Evolutionary conservation across 768 basidiomycete genomes (phyloP), one percentile per base, ranked within the genome.

Genomic region (Tricholomella constricta): DNA sequence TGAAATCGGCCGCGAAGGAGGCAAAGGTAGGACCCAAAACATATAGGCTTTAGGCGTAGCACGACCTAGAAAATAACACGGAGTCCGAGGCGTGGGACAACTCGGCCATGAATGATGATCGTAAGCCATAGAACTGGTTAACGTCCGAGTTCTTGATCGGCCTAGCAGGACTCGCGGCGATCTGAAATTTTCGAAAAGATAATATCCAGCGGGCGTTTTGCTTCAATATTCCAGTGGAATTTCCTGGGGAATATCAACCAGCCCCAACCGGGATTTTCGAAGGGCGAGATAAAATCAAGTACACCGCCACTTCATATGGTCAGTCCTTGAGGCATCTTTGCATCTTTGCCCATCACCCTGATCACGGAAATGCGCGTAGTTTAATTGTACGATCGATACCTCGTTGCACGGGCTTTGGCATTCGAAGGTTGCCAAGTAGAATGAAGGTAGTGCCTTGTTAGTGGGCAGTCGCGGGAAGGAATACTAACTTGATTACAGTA

Each of bases 1-100:
- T 15, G 35, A 54, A 44, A 38, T 48, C 47, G 53, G 47, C 38
- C 43, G 43, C 47, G 48, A 43, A 49, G 45, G 23, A 47, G 43
- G 46, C 41, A 22, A 45, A 41, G 25, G 38, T 31, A 19, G 29
- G 35, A 32, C 43, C 26, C 38, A 32, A 54, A 37, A 56, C 40
- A 46, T 49, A 56, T 61, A 61, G 46, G 45, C 54, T 62, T 62
- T 56, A 62, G 52, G 56, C 58, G 61, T 57, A 56, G 51, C 43
- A 54, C 48, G 56, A 52, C 51, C 12, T 49, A 27, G 25, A 43
- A 22, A 27, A 26, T 45, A 38, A 46, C 40, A 40, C 45, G 55
- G 40, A 49, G 40, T 57, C 55, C 53, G 55, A 61, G 55, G 61
- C 37, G 3, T 48, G 52, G 35, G 27, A 46, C 45, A 45, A 48